Evolutionary conservation across 495 filamentous ascomycete genomes (phyloP), one percentile per base, ranked within the genome.

Genomic region (Glonium stellatum): DNA sequence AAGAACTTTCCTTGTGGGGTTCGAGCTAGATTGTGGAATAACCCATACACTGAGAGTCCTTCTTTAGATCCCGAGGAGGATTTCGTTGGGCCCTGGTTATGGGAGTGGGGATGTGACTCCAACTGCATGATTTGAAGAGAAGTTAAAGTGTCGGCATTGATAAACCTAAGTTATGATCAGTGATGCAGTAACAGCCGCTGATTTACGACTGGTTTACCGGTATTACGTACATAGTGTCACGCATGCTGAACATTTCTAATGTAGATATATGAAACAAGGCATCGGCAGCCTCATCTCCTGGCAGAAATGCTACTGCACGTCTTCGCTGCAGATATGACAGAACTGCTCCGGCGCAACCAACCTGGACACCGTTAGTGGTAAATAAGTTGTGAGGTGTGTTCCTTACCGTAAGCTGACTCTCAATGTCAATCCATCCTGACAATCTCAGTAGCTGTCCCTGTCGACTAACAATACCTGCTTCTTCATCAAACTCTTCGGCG

Each of bases 111-210:
- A 72, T 93, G 89, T 18, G 83, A 84, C 65, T 97, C 91, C 5
- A 85, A 83, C 54, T 88, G 87, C 37, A 97, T 75, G 13, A 98
- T 89, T 63, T 97, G 92, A 23, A 98, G 81, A 6, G 91, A 88
- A 18, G 81, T 75, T 27, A 97, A 74, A 0, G 92, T 86, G 64
- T 96, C 88, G 10, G 80, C 78, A 65, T 88, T 91, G 61, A 97
- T 78, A 69, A 92, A 89, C 82, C 84, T 87, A 36, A 13, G 6
- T 9, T 23, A 2, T 22, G 47, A 39, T 42, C 12, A 10, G 37
- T 55, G 35, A 36, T 69, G 49, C 12, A 10, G 37, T 55, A 31
- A 36, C 69, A 49, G 66, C 48, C 21, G 0, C 23, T 9, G 58
- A 36, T 54, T 39, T 34, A 5, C 35, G 48, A 18, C 6, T 6